Conservation (phyloP, 192 early-diverging fungal species). For the Backusella australiensis region DNA sequence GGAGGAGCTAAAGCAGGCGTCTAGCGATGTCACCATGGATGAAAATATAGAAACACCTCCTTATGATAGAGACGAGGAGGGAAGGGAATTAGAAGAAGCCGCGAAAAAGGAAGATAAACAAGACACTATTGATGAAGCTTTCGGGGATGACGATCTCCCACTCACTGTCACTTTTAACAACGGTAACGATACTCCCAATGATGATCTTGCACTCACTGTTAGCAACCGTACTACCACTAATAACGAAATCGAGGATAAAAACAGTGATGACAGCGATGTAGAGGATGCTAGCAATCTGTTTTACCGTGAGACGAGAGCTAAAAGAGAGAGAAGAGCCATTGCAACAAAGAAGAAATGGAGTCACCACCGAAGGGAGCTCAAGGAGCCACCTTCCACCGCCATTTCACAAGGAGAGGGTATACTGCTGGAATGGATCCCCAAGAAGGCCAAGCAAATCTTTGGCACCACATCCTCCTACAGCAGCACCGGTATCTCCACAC, state of each 20-base stretch:
- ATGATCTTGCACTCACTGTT: neutral
- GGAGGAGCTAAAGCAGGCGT: neutral
- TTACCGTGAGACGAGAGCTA: too few relatives aligned
- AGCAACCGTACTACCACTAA: neutral
- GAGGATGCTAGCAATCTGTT: neutral
- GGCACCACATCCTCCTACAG: neutral
- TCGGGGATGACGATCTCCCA: neutral
- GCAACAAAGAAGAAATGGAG: neutral
- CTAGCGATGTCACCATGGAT: neutral
- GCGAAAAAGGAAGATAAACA: neutral
- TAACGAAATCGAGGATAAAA: neutral
- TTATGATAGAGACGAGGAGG: neutral
- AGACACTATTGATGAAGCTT: neutral
- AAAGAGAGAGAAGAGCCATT: neutral
- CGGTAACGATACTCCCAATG: neutral
- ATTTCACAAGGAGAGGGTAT: conserved; percentile 37
- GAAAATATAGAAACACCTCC: neutral
- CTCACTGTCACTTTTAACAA: neutral
- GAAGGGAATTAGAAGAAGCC: neutral
- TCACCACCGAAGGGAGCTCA: neutral
- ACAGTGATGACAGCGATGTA: neutral
- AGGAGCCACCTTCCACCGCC: neutral
- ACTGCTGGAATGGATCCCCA: conserved; percentile 10
- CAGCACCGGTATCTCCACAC: neutral
- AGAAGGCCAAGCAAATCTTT: conserved; percentile 23